phyloP scores from a whole-genome alignment of 768 basidiomycete genomes.

The Trametes maxima region DNA sequence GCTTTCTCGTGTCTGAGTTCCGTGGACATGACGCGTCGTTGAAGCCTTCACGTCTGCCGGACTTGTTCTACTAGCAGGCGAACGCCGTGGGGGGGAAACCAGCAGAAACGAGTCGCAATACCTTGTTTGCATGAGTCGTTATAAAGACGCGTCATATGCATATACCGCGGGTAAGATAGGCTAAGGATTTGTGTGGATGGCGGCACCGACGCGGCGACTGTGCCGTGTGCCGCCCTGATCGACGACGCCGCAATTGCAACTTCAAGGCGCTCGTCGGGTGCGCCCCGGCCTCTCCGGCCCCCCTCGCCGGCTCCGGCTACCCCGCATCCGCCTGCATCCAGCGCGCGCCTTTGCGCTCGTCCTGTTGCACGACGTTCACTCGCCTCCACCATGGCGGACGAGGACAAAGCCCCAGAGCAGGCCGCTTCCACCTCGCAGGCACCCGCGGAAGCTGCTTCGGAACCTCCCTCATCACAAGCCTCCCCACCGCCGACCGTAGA shows the following conservation, averaged over 20 bases:
- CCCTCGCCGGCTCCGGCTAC: constrained; percentile 3
- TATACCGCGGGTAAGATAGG: too few species aligned
- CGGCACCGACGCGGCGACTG: too few species aligned
- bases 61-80: too few species aligned
- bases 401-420: background rate
- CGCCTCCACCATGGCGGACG: constrained; percentile 16
- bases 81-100: too few species aligned
- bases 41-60: too few species aligned
- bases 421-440: background rate
- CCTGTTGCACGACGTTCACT: background rate
- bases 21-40: background rate
- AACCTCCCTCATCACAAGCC: background rate
- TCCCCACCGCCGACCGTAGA: background rate
- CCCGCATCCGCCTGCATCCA: background rate
- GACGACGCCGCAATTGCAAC: too few species aligned
- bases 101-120: too few species aligned
- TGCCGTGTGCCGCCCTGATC: background rate
- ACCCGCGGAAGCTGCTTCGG: background rate
- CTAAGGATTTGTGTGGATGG: too few species aligned
- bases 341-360: background rate
- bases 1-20: background rate
- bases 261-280: background rate
- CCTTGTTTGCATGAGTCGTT: too few species aligned
- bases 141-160: too few species aligned
- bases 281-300: background rate